Evolutionary conservation across 257 asterid genomes (phyloP).

Genomic region (Echites panduratus): DNA sequence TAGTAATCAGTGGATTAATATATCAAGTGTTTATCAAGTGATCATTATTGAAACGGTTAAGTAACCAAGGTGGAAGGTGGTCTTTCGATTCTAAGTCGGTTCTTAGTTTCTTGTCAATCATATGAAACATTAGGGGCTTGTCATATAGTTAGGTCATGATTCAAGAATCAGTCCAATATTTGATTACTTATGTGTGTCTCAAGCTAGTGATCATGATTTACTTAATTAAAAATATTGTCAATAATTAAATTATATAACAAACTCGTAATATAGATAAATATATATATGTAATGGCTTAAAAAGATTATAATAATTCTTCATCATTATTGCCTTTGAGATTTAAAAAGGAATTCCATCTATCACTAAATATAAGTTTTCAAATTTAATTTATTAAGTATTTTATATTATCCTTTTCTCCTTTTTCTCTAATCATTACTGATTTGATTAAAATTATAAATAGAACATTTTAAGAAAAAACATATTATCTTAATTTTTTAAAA

Average conservation of each 20-base stretch:
- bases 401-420: no score
- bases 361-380: no score
- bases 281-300: no score
- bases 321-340: no score
- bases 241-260: not conserved
- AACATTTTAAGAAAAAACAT: no score
- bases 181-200: slow-evolving; percentile 13
- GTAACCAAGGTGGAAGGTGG: slow-evolving; percentile 18
- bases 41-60: slow-evolving; percentile 10
- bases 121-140: not conserved
- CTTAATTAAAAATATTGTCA: not conserved
- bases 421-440: no score
- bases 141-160: slow-evolving; percentile 19
- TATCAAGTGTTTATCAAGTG: slow-evolving; percentile 1
- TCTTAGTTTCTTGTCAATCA: slow-evolving; percentile 17
- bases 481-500: no score
- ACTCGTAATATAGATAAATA: no score
- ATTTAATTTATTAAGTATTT: no score
- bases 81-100: slow-evolving; percentile 14
- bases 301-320: no score
- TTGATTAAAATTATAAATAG: no score
- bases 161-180: slow-evolving; percentile 9
- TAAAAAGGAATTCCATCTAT: no score
- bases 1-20: not conserved
- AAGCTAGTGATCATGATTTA: not conserved